Evolutionary conservation across 345 rosid species (phyloP).

Genomic region (Eucalyptus grandis): DNA sequence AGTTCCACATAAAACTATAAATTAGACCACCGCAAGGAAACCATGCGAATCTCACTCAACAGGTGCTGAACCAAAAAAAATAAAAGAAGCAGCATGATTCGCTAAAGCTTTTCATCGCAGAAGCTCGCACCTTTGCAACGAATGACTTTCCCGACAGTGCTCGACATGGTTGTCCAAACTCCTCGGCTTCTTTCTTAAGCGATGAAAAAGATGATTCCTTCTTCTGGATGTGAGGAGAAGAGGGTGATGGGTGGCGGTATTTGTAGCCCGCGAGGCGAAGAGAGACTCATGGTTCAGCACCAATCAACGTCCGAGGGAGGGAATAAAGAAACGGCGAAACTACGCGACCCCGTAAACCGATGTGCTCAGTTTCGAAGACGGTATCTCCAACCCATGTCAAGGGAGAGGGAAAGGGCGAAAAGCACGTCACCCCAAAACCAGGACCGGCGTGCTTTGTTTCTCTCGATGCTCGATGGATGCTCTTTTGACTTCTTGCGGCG

Average conservation of each 20-base stretch:
- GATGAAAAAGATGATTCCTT: background rate
- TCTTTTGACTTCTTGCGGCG: background rate
- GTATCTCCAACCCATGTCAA: background rate
- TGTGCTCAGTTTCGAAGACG: background rate
- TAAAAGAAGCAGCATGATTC: background rate
- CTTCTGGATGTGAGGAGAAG: background rate
- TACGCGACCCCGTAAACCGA: background rate
- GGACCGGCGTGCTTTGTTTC: background rate
- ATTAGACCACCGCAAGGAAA: no score
- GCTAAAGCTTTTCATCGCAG: background rate
- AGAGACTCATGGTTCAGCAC: background rate
- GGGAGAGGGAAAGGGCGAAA: background rate
- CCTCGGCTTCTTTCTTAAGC: background rate
- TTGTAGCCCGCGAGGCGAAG: background rate
- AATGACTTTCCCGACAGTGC: conserved; percentile 18
- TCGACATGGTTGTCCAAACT: background rate
- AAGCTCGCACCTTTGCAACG: conserved; percentile 16
- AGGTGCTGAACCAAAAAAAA: background rate
- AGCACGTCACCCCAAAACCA: background rate
- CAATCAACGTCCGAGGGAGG: background rate
- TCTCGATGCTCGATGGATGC: background rate
- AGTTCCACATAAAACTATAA: no score
- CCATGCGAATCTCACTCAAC: no score
- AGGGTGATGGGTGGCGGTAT: background rate
- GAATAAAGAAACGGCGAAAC: background rate